Conservation (phyloP, 2,329 filamentous ascomycete genomes). For the Botryotinia globosa region DNA sequence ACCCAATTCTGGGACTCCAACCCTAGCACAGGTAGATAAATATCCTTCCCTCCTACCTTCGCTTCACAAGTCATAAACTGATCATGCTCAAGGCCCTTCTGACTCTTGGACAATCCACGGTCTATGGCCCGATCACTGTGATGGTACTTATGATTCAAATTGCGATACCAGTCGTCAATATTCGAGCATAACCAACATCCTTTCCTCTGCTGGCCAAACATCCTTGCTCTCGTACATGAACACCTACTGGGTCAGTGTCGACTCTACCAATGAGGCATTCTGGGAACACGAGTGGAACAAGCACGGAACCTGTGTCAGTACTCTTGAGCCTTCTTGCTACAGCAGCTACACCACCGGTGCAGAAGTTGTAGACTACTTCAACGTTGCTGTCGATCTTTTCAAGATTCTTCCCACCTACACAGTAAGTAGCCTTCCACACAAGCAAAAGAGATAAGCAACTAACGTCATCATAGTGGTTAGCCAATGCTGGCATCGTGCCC, state of each 20-base stretch:
- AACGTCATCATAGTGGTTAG: slow-evolving; percentile 46
- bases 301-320: slow-evolving; percentile 71
- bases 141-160: slow-evolving; percentile 63
- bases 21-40: slow-evolving; percentile 47
- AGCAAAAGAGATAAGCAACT: not conserved
- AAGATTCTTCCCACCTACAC: slow-evolving; percentile 63
- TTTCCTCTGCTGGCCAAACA: slow-evolving; percentile 52
- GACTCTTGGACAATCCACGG: slow-evolving; percentile 74
- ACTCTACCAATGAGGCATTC: slow-evolving; percentile 60
- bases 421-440: slow-evolving; percentile 36
- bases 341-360: slow-evolving; percentile 40
- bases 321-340: slow-evolving; percentile 66
- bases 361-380: slow-evolving; percentile 54
- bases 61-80: not conserved
- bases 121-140: slow-evolving; percentile 63
- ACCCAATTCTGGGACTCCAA: slow-evolving; percentile 77
- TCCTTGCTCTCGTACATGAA: slow-evolving; percentile 65
- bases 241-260: slow-evolving; percentile 59
- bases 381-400: slow-evolving; percentile 43
- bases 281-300: slow-evolving; percentile 77
- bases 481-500: slow-evolving; percentile 58
- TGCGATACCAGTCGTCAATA: slow-evolving; percentile 64
- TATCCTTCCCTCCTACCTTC: not conserved
- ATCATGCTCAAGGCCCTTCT: slow-evolving; percentile 42
- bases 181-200: slow-evolving; percentile 61